phyloP scores from a whole-genome alignment of 441 rosid genomes.

The Pelargonium citronellum region DNA sequence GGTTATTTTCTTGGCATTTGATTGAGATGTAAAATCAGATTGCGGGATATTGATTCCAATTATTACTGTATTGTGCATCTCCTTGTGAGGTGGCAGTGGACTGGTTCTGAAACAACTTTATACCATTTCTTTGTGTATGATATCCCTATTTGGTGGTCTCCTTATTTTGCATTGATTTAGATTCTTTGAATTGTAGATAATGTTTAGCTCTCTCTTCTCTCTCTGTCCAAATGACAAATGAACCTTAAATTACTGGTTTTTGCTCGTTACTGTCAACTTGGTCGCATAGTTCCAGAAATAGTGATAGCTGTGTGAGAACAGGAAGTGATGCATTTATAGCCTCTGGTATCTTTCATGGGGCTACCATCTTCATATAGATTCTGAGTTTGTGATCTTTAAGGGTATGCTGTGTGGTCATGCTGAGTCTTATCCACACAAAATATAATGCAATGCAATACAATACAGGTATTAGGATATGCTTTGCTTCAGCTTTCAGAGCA shows the following conservation, averaged over 20 bases:
- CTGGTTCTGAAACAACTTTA: constrained; percentile 13
- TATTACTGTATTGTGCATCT: constrained; percentile 36
- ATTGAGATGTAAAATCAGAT: constrained; percentile 55
- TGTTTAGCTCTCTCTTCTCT: neutral
- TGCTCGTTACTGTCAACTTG: neutral
- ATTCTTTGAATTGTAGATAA: neutral
- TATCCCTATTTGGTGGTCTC: neutral
- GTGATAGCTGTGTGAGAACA: constrained; percentile 1
- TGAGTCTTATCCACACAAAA: neutral
- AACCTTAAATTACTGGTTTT: neutral
- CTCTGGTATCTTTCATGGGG: neutral
- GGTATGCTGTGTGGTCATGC: constrained; percentile 7
- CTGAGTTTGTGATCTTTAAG: neutral
- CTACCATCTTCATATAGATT: neutral
- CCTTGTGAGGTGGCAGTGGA: constrained; percentile 24
- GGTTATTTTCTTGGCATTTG: constrained; percentile 41
- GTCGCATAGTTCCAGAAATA: neutral
- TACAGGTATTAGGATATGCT: neutral
- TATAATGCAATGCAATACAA: too few species aligned
- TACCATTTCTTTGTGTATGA: constrained; percentile 6
- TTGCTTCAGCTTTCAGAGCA: neutral
- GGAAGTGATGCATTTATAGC: neutral
- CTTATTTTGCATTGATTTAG: too few species aligned
- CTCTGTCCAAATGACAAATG: neutral
- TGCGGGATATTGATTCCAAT: constrained; percentile 38